A percentile compares a stretch with the other conserved stretches of the same genome.
Evolutionary conservation across 2,329 filamentous ascomycete species (phyloP).

Genomic region (Gaeumannomyces tritici): DNA sequence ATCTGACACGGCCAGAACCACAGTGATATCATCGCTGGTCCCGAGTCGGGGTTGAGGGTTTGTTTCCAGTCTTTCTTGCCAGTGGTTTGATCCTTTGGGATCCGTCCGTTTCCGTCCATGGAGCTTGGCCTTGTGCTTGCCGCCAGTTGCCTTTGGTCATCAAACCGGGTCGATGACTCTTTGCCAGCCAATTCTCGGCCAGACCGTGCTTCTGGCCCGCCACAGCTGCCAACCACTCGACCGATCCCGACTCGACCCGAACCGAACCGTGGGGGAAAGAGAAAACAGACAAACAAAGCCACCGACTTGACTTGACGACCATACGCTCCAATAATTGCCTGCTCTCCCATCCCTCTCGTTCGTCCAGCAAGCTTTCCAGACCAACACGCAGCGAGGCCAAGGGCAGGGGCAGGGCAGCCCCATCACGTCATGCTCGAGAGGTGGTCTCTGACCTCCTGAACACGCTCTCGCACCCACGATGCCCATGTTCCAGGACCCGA

Average conservation of each 20-base stretch:
- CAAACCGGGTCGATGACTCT: background rate
- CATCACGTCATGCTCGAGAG: conserved; percentile 1
- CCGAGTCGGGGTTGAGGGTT: background rate
- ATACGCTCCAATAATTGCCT: too few species aligned
- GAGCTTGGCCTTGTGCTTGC: background rate
- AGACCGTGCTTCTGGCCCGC: background rate
- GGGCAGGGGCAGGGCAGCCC: background rate
- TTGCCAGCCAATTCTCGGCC: background rate
- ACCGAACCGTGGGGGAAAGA: background rate
- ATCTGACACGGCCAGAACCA: background rate
- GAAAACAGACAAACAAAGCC: background rate
- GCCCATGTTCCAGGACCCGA: conserved; percentile 49
- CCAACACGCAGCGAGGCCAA: background rate
- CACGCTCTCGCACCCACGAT: conserved; percentile 22
- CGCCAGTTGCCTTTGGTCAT: background rate
- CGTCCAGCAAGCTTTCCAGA: background rate
- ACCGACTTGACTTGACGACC: background rate
- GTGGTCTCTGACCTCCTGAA: background rate
- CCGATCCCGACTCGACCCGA: background rate
- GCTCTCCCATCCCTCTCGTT: background rate
- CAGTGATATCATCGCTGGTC: background rate
- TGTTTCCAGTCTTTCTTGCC: background rate
- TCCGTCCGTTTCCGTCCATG: background rate
- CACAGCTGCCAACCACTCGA: background rate
- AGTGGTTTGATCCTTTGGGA: background rate